Evolutionary conservation across 2,329 filamentous ascomycete species (phyloP), one percentile per base, ranked within the genome.

Genomic region (Mycosphaerelloides madeirae): DNA sequence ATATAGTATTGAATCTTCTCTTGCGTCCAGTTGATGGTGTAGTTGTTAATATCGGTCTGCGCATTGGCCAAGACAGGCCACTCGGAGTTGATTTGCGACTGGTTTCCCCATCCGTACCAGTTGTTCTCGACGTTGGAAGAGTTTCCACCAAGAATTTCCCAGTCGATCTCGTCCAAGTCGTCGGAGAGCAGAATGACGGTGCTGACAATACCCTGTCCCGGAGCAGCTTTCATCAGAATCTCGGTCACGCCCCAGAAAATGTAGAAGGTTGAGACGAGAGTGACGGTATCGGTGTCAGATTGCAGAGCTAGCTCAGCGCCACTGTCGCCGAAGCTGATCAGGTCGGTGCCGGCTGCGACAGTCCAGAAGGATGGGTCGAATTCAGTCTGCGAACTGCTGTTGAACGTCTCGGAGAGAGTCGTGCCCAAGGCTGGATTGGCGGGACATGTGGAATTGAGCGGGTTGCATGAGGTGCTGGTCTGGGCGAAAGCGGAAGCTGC

Each of bases 121-220:
- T 91, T 91, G 55, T 79, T 84, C 54, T 84, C 76, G 7, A 79
- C 83, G 22, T 74, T 68, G 13, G 73, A 78, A 43, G 70, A 67
- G 60, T 87, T 83, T 44, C 76, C 76, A 35, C 87, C 87, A 46
- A 88, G 75, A 60, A 87, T 85, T 62, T 93, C 87, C 79, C 87
- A 91, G 62, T 95, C 89, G 31, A 95, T 82, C 68, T 95, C 87
- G 63, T 95, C 89, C 12, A 93, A 75, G 57, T 89, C 83, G 56
- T 93, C 84, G 39, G 85, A 91, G 54, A 93, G 76, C 65, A 91
- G 76, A 63, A 95, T 90, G 60, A 94, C 83, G 50, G 85, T 78
- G 59, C 83, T 88, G 57, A 95, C 79, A 51, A 95, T 83, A 40
- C 89, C 89, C 6, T 70, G 71, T 14, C 89, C 89, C 1, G 73